Base-by-base conservation (phyloP, 495 filamentous ascomycete species). In the Trypethelium eluteriae region DNA sequence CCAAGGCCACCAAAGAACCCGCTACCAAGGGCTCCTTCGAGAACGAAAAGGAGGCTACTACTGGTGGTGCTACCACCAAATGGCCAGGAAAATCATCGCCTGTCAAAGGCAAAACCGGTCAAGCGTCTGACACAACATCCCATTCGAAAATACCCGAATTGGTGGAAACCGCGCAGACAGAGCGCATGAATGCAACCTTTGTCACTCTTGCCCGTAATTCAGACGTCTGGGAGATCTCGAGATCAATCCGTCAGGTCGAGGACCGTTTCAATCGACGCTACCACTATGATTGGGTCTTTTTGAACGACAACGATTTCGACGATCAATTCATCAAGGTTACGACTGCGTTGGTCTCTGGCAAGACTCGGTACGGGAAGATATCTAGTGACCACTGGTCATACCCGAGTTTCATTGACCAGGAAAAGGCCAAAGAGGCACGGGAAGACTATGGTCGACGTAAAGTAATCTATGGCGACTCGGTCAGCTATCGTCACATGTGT, bases 281-380 rank as follows among this genome's bases (percentile, higher is more conserved):
- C 77, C 88, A 97, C 80, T 98, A 98, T 76, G 94, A 98, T 74
- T 98, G 94, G 94, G 95, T 98, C 38, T 98, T 98, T 80, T 77
- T 98, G 69, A 98, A 98, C 76, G 94, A 98, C 74, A 84, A 91
- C 74, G 89, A 91, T 1, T 98, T 98, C 71, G 89, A 96, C 71
- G 88, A 90, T 1, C 84, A 85, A 11, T 98, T 98, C 80, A 98
- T 91, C 78, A 92, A 89, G 73, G 83, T 98, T 65, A 98, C 94
- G 16, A 86, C 85, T 11, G 85, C 90, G 3, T 82, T 98, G 41
- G 88, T 92, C n/a, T 96, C 92, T 16, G 94, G 94, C 36, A 93
- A 83, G 66, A 90, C 94, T 18, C 83, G 89, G 75, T 98, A 96
- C 76, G 95, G 92, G 70, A 78, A 86, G 71, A 79, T 83, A 39